Conservation (phyloP, 768 basidiomycete species). For the Floccularia luteovirens region DNA sequence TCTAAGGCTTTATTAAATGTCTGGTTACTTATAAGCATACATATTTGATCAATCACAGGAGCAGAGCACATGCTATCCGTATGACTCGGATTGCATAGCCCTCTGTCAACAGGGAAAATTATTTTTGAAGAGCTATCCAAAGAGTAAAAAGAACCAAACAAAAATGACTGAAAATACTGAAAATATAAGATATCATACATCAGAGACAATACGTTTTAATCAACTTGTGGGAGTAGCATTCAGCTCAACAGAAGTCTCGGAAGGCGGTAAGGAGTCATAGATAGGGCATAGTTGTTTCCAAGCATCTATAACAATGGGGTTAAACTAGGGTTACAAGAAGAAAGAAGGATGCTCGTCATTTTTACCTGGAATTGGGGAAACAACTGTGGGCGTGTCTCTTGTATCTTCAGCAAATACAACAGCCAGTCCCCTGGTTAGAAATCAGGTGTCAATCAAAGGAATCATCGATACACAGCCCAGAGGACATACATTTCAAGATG, state of each 20-base stretch:
- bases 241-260: neutral
- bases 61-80: too few species aligned
- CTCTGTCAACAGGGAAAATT: too few species aligned
- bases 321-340: neutral
- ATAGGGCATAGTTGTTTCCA: neutral
- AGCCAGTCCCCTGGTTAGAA: slow-evolving; percentile 19
- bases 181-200: too few species aligned
- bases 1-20: too few species aligned
- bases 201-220: too few species aligned
- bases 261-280: neutral
- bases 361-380: neutral
- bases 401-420: slow-evolving; percentile 26
- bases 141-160: too few species aligned
- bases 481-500: slow-evolving; percentile 27
- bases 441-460: neutral
- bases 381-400: slow-evolving; percentile 2
- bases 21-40: too few species aligned
- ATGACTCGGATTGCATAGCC: too few species aligned
- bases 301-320: neutral
- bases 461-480: neutral
- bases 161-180: too few species aligned
- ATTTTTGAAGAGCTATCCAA: too few species aligned
- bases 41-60: too few species aligned
- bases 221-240: too few species aligned
- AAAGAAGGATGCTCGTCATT: neutral